These are phyloP conservation scores for Boletus fagicola DNA, from an alignment of 768 basidiomycete genomes.

Conservation along the genomic window DNA sequence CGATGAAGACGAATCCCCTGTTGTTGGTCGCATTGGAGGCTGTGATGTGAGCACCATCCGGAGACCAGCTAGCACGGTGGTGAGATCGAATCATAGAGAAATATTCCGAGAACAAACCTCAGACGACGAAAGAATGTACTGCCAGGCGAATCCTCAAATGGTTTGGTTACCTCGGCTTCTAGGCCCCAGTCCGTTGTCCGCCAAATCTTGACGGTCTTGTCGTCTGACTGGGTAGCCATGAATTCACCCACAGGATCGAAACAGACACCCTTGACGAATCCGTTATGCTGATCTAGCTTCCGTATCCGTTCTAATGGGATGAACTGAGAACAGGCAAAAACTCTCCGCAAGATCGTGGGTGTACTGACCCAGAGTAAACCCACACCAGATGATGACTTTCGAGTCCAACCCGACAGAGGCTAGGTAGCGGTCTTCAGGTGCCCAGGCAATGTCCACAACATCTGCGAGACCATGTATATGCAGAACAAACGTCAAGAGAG, in stretches of 20 bases:
- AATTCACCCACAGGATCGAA: slow-evolving; percentile 99
- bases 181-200: slow-evolving; percentile 88
- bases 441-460: slow-evolving; percentile 95
- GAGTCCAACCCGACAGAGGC: slow-evolving; percentile 95
- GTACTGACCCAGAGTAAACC: slow-evolving; percentile 75
- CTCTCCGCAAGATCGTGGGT: neutral
- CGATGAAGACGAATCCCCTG: slow-evolving; percentile 94
- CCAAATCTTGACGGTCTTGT: slow-evolving; percentile 97
- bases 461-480: slow-evolving; percentile 47
- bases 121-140: slow-evolving; percentile 92
- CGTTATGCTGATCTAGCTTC: slow-evolving; percentile 86
- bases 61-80: slow-evolving; percentile 76
- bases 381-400: slow-evolving; percentile 91
- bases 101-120: slow-evolving; percentile 48
- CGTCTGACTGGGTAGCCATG: slow-evolving; percentile 97
- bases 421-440: slow-evolving; percentile 85
- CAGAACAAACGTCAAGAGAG: neutral
- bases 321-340: neutral
- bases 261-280: slow-evolving; percentile 97
- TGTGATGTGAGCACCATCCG: slow-evolving; percentile 97
- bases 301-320: slow-evolving; percentile 64
- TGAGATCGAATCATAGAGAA: neutral
- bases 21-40: slow-evolving; percentile 97
- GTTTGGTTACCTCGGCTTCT: slow-evolving; percentile 81
- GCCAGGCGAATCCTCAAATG: slow-evolving; percentile 91